These are phyloP conservation scores for Nyssa sinensis DNA, from an alignment of 148 eudicot species.

Conservation along the genomic window DNA sequence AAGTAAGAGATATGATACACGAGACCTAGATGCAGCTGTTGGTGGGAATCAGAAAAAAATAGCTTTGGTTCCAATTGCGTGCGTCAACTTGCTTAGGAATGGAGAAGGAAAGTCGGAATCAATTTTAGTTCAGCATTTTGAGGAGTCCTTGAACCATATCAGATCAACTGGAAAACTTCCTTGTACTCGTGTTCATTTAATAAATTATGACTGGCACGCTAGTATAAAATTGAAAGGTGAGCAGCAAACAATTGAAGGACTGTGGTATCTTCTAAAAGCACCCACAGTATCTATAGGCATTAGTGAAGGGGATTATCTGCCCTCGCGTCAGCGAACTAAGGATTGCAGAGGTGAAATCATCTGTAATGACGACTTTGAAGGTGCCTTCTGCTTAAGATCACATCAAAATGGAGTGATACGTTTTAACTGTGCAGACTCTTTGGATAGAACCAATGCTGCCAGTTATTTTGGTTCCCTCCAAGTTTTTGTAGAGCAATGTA, in stretches of 20 bases:
- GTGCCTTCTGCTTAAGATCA: slow-evolving; percentile 87
- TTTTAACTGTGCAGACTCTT: slow-evolving; percentile 94
- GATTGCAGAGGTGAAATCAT: slow-evolving; percentile 90
- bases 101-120: slow-evolving; percentile 93
- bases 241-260: slow-evolving; percentile 92
- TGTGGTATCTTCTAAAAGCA: slow-evolving; percentile 86
- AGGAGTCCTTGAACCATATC: slow-evolving; percentile 73
- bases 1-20: slow-evolving; percentile 78
- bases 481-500: slow-evolving; percentile 94
- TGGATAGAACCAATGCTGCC: slow-evolving; percentile 99
- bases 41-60: slow-evolving; percentile 63
- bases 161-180: slow-evolving; percentile 77
- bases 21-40: slow-evolving; percentile 47
- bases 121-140: slow-evolving; percentile 88
- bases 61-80: slow-evolving; percentile 77
- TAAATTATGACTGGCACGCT: slow-evolving; percentile 97
- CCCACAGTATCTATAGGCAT: slow-evolving; percentile 86
- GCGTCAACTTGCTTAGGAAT: slow-evolving; percentile 81
- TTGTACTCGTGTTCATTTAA: slow-evolving; percentile 63
- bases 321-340: slow-evolving; percentile 73
- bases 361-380: slow-evolving; percentile 58
- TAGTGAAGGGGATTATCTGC: slow-evolving; percentile 90
- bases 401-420: slow-evolving; percentile 96
- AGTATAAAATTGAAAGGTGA: slow-evolving; percentile 81
- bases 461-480: slow-evolving; percentile 93